Percentiles rank a stretch among this genome's conserved stretches.
Conservation (phyloP, 164 flowering plant species). For the Santalum album region DNA sequence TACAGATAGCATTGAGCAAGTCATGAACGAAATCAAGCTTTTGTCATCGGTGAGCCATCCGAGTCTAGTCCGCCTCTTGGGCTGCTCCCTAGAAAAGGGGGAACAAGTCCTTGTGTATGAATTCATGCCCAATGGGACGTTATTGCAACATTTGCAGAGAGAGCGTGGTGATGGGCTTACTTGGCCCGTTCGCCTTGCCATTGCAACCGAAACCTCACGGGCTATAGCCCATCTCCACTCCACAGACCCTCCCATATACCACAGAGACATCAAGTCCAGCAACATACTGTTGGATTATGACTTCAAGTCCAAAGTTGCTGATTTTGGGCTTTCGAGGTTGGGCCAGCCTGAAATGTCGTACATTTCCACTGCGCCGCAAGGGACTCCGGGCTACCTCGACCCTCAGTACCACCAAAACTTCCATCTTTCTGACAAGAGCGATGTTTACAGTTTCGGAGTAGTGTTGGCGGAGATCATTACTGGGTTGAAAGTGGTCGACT, state of each 20-base stretch:
- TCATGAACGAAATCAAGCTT: slow-evolving; percentile 70
- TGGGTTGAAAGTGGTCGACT: slow-evolving; percentile 55
- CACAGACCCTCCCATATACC: slow-evolving; percentile 56
- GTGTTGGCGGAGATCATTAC: slow-evolving; percentile 61
- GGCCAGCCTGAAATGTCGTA: slow-evolving; percentile 49
- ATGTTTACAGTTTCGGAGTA: slow-evolving; percentile 64
- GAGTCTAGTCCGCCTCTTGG: slow-evolving; percentile 61
- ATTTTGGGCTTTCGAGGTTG: slow-evolving; percentile 59
- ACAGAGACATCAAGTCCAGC: slow-evolving; percentile 63
- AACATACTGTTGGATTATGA: slow-evolving; percentile 47
- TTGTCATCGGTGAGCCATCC: slow-evolving; percentile 67
- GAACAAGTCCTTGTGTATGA: slow-evolving; percentile 71
- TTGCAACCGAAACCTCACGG: slow-evolving; percentile 52
- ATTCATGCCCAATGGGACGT: slow-evolving; percentile 66
- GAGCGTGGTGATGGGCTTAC: slow-evolving; percentile 52
- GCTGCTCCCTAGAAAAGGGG: slow-evolving; percentile 60
- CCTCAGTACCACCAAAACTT: slow-evolving; percentile 61
- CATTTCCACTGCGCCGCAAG: slow-evolving; percentile 63
- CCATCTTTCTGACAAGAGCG: slow-evolving; percentile 63
- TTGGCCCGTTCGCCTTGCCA: slow-evolving; percentile 54
- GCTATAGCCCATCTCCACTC: slow-evolving; percentile 68
- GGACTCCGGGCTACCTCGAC: slow-evolving; percentile 69
- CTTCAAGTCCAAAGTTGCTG: slow-evolving; percentile 51
- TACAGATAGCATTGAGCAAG: slow-evolving; percentile 51
- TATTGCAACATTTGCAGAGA: slow-evolving; percentile 56